phyloP scores from a whole-genome alignment of 345 rosid species.

The Melaleuca quinquenervia region DNA sequence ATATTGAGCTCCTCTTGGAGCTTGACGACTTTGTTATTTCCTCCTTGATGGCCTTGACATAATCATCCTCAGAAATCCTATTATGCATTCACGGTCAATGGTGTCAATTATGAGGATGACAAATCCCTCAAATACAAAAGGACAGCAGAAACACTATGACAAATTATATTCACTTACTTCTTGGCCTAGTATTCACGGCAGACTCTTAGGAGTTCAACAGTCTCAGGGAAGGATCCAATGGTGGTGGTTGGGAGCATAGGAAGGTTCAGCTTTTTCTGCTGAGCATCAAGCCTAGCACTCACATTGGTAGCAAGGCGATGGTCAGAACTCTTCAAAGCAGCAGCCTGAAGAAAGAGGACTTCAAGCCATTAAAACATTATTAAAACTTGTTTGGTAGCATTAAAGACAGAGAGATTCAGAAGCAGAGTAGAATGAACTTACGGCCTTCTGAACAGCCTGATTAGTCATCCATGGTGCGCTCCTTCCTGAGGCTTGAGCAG shows the following conservation, averaged over 20 bases:
- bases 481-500: slow-evolving; percentile 81
- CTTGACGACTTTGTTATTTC: slow-evolving; percentile 84
- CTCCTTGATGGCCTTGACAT: slow-evolving; percentile 80
- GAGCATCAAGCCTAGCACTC: slow-evolving; percentile 80
- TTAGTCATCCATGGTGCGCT: slow-evolving; percentile 87
- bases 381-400: background rate
- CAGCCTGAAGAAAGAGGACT: slow-evolving; percentile 51
- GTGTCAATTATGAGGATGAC: background rate
- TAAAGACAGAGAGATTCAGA: background rate
- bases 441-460: slow-evolving; percentile 92
- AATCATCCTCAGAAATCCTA: slow-evolving; percentile 91
- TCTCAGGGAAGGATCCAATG: slow-evolving; percentile 96
- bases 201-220: slow-evolving; percentile 84
- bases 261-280: slow-evolving; percentile 93
- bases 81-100: background rate
- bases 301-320: slow-evolving; percentile 90
- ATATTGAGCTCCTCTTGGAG: slow-evolving; percentile 90
- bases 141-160: background rate
- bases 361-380: background rate
- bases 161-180: slow-evolving; percentile 37
- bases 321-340: slow-evolving; percentile 84
- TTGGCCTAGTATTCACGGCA: slow-evolving; percentile 99
- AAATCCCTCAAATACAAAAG: background rate
- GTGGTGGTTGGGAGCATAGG: slow-evolving; percentile 96
- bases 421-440: slow-evolving; percentile 22